A percentile compares a stretch with the other conserved stretches of the same genome.
Conservation (phyloP, 306 rosid species). For the Begonia loranthoides region DNA sequence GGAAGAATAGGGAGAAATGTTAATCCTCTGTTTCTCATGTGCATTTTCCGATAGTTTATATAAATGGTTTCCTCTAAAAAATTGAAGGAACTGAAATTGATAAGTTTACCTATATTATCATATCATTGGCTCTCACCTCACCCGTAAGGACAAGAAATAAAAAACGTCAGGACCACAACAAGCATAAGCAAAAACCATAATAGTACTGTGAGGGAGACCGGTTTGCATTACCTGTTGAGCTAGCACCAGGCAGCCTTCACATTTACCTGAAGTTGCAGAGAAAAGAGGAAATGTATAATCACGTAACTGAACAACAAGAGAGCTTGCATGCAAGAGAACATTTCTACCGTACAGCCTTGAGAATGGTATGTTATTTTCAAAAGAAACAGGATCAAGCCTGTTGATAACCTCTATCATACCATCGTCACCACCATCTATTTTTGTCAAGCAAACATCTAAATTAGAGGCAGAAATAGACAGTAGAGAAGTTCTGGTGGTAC, state of each 20-base stretch:
- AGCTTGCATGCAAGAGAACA: constrained; percentile 50
- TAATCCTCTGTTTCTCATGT: too few relatives aligned
- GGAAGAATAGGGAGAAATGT: too few relatives aligned
- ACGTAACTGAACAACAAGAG: constrained; percentile 68
- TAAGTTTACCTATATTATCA: too few relatives aligned
- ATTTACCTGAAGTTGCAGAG: constrained; percentile 68
- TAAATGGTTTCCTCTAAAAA: too few relatives aligned
- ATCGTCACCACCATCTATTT: constrained; percentile 80
- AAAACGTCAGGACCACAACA: neutral
- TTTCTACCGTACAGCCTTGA: constrained; percentile 79
- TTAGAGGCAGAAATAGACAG: constrained; percentile 68
- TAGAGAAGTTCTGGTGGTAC: constrained; percentile 69
- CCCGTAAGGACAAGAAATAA: too few relatives aligned
- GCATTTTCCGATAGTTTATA: too few relatives aligned
- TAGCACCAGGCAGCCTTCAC: constrained; percentile 77
- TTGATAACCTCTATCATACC: constrained; percentile 80
- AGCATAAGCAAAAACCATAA: constrained; percentile 7
- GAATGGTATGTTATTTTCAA: constrained; percentile 74
- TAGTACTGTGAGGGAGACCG: constrained; percentile 7
- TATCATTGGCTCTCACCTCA: too few relatives aligned
- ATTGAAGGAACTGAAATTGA: too few relatives aligned
- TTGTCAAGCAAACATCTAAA: constrained; percentile 64
- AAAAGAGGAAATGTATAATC: constrained; percentile 73
- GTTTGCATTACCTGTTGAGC: constrained; percentile 76
- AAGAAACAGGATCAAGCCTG: constrained; percentile 82